Conservation (phyloP, 768 basidiomycete species). For the Coprinellus aureogranulatus region DNA sequence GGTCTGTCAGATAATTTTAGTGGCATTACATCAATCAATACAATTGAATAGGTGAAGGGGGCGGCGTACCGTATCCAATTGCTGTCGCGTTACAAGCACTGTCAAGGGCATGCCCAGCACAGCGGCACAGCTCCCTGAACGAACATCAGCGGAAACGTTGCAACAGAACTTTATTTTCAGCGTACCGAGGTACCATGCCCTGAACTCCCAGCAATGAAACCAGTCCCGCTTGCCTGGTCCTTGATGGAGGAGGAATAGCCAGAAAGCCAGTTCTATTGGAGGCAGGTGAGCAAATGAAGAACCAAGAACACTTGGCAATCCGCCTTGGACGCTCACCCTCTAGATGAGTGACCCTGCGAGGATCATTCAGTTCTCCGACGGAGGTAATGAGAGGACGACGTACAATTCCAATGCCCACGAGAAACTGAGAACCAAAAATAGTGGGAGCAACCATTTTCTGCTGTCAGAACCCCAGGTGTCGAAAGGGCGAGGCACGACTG, state of each 20-base stretch:
- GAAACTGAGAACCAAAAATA: slow-evolving; percentile 67
- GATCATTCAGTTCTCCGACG: slow-evolving; percentile 1
- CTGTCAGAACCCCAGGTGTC: slow-evolving; percentile 44
- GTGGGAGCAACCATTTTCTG: slow-evolving; percentile 59
- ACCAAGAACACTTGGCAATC: neutral
- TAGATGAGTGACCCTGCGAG: slow-evolving; percentile 67
- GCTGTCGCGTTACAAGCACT: slow-evolving; percentile 53
- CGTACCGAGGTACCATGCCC: slow-evolving; percentile 69
- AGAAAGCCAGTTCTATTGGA: slow-evolving; percentile 67
- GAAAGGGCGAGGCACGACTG: slow-evolving; percentile 61
- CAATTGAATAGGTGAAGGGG: neutral
- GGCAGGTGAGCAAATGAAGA: neutral
- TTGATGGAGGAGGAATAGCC: slow-evolving; percentile 81
- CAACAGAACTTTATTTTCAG: slow-evolving; percentile 22
- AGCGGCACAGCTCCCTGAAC: slow-evolving; percentile 59
- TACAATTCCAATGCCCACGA: slow-evolving; percentile 81
- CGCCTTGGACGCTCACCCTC: slow-evolving; percentile 50
- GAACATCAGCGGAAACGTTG: slow-evolving; percentile 3
- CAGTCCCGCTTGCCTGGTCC: slow-evolving; percentile 67
- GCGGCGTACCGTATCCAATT: slow-evolving; percentile 54
- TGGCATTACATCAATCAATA: neutral
- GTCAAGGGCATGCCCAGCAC: slow-evolving; percentile 73
- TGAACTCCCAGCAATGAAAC: slow-evolving; percentile 81
- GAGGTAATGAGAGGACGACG: slow-evolving; percentile 21
- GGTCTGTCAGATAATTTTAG: slow-evolving; percentile 39